Evolutionary conservation across 441 rosid genomes (phyloP).

Genomic region (Pelargonium citronellum): DNA sequence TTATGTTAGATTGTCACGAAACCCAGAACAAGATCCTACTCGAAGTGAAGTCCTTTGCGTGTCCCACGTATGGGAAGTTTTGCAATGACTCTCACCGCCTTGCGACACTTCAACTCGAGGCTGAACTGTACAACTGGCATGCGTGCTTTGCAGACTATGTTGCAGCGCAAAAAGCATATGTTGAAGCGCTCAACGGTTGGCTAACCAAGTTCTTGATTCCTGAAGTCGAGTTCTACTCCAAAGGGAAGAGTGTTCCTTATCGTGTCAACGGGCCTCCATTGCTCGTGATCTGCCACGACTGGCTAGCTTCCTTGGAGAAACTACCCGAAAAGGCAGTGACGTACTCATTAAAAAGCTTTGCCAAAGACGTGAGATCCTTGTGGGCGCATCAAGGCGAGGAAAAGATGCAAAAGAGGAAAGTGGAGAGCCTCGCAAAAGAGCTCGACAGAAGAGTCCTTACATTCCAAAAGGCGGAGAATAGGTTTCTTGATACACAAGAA

Average conservation of each 20-base stretch:
- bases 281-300: constrained; percentile 55
- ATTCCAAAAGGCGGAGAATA: constrained; percentile 51
- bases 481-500: constrained; percentile 32
- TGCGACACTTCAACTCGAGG: constrained; percentile 84
- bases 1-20: constrained; percentile 66
- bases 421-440: constrained; percentile 67
- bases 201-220: constrained; percentile 67
- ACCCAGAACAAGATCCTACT: constrained; percentile 64
- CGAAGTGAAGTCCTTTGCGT: constrained; percentile 57
- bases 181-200: constrained; percentile 73
- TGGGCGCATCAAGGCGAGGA: constrained; percentile 84
- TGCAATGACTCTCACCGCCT: constrained; percentile 71
- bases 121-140: constrained; percentile 78
- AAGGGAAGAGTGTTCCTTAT: constrained; percentile 44
- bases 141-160: constrained; percentile 56
- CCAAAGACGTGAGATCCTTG: constrained; percentile 54
- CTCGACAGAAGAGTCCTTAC: constrained; percentile 52
- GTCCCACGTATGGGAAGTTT: constrained; percentile 51
- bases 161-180: constrained; percentile 63
- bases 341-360: constrained; percentile 60
- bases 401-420: constrained; percentile 75
- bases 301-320: constrained; percentile 57
- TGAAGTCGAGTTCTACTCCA: constrained; percentile 64
- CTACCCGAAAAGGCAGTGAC: constrained; percentile 56
- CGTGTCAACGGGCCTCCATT: constrained; percentile 62